Base-by-base conservation (phyloP, 2,329 filamentous ascomycete genomes). In the Blastomyces silverae region DNA sequence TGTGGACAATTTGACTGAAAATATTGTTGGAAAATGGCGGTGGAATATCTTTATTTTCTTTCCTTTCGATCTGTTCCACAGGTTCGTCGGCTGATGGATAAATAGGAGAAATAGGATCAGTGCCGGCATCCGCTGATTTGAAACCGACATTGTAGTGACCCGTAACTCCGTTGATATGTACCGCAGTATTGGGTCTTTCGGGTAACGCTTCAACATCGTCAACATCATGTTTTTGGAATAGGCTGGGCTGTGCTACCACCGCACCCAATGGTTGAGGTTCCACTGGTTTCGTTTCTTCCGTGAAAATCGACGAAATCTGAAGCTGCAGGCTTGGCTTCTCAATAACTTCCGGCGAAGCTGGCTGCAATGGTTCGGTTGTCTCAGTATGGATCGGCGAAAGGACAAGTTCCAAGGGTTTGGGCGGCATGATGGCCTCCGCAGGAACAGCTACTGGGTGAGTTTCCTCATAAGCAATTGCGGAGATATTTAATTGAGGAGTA, bases 371-470 rank as follows among this genome's bases (percentile, higher is more conserved):
- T 61, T 69, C 68, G 10, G 71, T 74, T 6, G 66, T 66, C 66
- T 77, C 71, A 1, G 73, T 69, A 20, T 71, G 62, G 61, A 79
- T 72, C 31, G 71, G 67, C 0, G 78, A 79, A 46, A 79, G 61
- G 1, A 70, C 70, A 37, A 72, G 65, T 63, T 71, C 69, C 57
- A 59, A 44, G n/a, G 37, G 39, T 7, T 3, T n/a, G 22, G 58
- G 58, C 34, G 42, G 25, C 20, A 22, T 31, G 20, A 20, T n/a
- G 28, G 44, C 22, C 22, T 31, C 37, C 52, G 69, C 68, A 20
- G 69, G 59, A 56, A 65, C 44, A 22, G 72, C 25, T 13, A 50
- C 65, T 37, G 74, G 74, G 31, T 65, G 20, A 13, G 71, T 72
- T 44, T 67, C 56, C 58, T 70, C 61, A 42, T 72, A 72, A 28